phyloP scores from a whole-genome alignment of 2,329 filamentous ascomycete genomes.

The Stagonosporopsis rhizophila region DNA sequence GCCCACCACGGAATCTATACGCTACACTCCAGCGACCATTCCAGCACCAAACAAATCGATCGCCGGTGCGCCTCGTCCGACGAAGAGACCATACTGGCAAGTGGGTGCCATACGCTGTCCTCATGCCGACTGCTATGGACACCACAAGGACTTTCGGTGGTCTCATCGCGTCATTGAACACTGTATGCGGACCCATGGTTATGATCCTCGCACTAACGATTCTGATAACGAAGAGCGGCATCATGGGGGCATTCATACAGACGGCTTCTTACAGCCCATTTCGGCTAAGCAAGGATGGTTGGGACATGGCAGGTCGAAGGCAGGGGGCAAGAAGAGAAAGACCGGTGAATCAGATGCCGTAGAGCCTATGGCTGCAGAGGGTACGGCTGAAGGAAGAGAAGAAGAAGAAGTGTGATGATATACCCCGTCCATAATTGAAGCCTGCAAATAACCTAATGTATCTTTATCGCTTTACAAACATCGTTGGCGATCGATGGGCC shows the following conservation, averaged over 20 bases:
- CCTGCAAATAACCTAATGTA: background rate
- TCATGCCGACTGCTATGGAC: constrained; percentile 39
- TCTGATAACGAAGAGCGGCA: constrained; percentile 58
- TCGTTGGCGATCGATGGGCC: background rate
- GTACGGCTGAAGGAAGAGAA: background rate
- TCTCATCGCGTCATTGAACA: constrained; percentile 53
- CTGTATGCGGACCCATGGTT: constrained; percentile 54
- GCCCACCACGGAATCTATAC: constrained; percentile 36
- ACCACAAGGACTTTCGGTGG: constrained; percentile 35
- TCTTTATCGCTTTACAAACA: background rate
- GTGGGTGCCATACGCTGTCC: constrained; percentile 41
- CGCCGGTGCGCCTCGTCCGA: background rate
- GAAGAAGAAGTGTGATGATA: background rate
- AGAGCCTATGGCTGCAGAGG: background rate
- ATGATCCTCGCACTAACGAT: constrained; percentile 49
- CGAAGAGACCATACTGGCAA: constrained; percentile 40
- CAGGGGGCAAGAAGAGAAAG: constrained; percentile 17
- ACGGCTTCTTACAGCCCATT: constrained; percentile 70
- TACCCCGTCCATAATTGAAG: background rate
- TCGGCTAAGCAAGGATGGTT: constrained; percentile 40
- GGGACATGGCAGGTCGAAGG: constrained; percentile 33
- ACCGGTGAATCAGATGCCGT: background rate
- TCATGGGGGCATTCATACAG: constrained; percentile 69
- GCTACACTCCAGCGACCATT: constrained; percentile 46
- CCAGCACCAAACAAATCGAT: constrained; percentile 17